Evolutionary conservation across 306 rosid genomes (phyloP).

Genomic region (Vigna mungo): DNA sequence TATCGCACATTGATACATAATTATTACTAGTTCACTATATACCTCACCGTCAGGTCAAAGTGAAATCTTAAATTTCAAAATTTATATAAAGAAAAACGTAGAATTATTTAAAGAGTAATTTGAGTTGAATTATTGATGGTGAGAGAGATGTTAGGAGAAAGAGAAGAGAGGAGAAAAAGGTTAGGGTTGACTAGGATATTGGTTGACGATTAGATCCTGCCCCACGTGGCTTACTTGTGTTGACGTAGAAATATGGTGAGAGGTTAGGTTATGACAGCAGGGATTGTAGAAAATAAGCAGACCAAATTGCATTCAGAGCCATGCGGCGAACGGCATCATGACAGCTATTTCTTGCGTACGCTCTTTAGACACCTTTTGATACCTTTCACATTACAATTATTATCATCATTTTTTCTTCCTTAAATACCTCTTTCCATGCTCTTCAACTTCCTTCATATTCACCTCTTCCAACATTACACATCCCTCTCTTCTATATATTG

Average conservation of each 20-base stretch:
- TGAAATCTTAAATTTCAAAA: constrained; percentile 10
- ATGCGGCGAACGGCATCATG: constrained; percentile 53
- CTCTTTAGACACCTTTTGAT: constrained; percentile 38
- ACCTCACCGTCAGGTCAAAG: constrained; percentile 40
- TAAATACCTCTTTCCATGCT: too few species aligned
- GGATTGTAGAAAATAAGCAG: constrained; percentile 46
- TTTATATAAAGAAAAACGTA: not conserved
- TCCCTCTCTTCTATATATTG: too few species aligned
- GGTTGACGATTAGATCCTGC: constrained; percentile 63
- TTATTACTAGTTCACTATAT: constrained; percentile 22
- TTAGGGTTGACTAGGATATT: constrained; percentile 69
- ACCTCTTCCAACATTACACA: too few species aligned
- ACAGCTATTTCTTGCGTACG: constrained; percentile 52
- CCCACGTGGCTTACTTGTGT: constrained; percentile 78
- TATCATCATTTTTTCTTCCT: too few species aligned
- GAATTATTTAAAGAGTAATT: not conserved
- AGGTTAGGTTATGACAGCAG: constrained; percentile 74
- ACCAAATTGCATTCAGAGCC: constrained; percentile 26
- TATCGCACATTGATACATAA: not conserved
- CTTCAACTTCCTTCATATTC: too few species aligned
- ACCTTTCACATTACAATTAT: constrained; percentile 58
- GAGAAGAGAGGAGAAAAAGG: constrained; percentile 53
- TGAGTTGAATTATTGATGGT: not conserved
- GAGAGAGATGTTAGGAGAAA: constrained; percentile 31
- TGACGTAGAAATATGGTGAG: constrained; percentile 57